Percentiles rank a stretch among this genome's conserved stretches.
Conservation (phyloP, 1,284 basidiomycete species). For the Apiotrichum domesticum region DNA sequence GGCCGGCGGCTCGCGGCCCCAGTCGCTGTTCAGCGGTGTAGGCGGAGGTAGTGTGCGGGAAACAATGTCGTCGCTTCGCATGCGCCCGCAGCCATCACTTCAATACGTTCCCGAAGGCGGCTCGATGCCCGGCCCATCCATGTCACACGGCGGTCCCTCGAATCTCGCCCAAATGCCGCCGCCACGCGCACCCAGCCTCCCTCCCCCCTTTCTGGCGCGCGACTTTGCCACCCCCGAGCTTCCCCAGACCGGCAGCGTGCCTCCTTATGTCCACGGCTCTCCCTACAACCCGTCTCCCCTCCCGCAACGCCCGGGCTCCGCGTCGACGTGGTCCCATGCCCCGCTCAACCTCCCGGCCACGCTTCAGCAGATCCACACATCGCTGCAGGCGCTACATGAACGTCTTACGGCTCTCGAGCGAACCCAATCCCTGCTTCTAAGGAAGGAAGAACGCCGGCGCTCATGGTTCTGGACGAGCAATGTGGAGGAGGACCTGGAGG, state of each 20-base stretch:
- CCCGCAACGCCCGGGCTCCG: constrained; percentile 29
- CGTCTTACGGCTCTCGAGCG: constrained; percentile 70
- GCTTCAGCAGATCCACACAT: constrained; percentile 58
- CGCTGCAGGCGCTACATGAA: constrained; percentile 82
- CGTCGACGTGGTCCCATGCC: constrained; percentile 42
- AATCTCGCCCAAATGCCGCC: neutral
- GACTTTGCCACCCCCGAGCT: constrained; percentile 30
- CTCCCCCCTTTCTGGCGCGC: constrained; percentile 8
- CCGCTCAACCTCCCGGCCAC: constrained; percentile 32
- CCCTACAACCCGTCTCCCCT: constrained; percentile 8
- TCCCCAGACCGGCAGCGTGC: neutral
- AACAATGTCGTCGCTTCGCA: constrained; percentile 1
- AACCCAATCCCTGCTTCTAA: constrained; percentile 34
- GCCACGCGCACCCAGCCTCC: constrained; percentile 3
- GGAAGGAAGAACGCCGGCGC: constrained; percentile 25
- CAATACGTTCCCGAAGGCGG: constrained; percentile 7
- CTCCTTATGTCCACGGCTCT: constrained; percentile 7
- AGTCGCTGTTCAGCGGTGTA: constrained; percentile 9
- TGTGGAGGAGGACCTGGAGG: constrained; percentile 35
- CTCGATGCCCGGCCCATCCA: neutral
- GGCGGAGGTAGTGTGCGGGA: constrained; percentile 8
- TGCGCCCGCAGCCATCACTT: neutral
- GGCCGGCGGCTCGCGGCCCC: constrained; percentile 4
- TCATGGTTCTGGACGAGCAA: constrained; percentile 31
- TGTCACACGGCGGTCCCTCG: neutral